A percentile compares a stretch with the other conserved stretches of the same genome.
These are phyloP conservation scores for Trichoderma endophyticum DNA, from an alignment of 2,329 filamentous ascomycete species.

Conservation along the genomic window DNA sequence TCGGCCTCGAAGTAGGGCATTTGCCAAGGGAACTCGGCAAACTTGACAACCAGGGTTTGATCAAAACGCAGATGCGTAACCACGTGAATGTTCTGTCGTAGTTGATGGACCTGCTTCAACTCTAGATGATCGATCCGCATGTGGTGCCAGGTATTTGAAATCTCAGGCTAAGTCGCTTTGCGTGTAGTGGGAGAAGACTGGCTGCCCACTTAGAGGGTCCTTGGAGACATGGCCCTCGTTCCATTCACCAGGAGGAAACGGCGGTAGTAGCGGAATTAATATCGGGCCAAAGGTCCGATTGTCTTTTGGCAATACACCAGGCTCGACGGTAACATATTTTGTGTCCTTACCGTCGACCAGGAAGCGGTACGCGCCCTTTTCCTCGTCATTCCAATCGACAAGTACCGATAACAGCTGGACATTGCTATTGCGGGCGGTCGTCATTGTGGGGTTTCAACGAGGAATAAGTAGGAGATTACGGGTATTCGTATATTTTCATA, in stretches of 20 bases:
- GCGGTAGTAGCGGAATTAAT: constrained; percentile 34
- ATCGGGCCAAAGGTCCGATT: constrained; percentile 35
- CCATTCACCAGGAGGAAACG: constrained; percentile 40
- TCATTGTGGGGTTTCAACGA: neutral
- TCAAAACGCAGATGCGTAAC: constrained; percentile 22
- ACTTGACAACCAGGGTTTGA: neutral
- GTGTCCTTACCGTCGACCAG: constrained; percentile 35
- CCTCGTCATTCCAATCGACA: neutral
- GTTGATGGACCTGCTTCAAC: constrained; percentile 24
- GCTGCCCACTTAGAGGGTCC: constrained; percentile 24
- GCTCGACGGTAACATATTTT: constrained; percentile 41
- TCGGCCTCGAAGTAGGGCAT: neutral
- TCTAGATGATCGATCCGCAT: constrained; percentile 35
- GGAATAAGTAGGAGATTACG: neutral
- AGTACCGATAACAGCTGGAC: neutral
- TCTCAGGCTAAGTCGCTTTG: constrained; percentile 29
- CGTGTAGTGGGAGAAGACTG: constrained; percentile 28
- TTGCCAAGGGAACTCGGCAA: neutral
- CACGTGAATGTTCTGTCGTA: constrained; percentile 30
- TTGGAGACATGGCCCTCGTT: constrained; percentile 36
- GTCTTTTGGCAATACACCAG: constrained; percentile 27
- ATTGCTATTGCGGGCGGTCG: neutral
- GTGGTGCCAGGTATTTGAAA: constrained; percentile 36
- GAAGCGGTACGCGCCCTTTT: constrained; percentile 37
- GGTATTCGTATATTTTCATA: too few relatives aligned